Base-by-base conservation (phyloP, 2,329 filamentous ascomycete species). In the Fusarium equiseti region DNA sequence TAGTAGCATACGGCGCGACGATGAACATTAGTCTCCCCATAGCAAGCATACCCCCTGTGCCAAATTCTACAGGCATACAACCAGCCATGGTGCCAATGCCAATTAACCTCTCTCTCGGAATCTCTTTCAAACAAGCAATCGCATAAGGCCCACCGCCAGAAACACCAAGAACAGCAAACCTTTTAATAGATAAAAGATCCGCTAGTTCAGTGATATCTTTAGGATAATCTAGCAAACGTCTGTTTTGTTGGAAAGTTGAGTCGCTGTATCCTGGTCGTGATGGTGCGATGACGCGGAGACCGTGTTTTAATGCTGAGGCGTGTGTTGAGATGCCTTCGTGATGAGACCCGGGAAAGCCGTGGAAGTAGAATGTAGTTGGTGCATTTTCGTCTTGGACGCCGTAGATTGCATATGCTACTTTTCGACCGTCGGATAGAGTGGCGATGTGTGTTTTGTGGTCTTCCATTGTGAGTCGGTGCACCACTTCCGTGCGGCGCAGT, bases 291-390 rank as follows among this genome's bases (percentile, higher is more conserved):
- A 65, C 24, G 32, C 68, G 68, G n/a, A 71, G 6, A 2, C 59
- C 44, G 4, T 55, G 20, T 8, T 55, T 24, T 0, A 50, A 11
- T 1, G 68, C 68, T 6, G 68, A 10, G 45, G 8, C 22, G 9
- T 52, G 63, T 4, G 32, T 50, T 26, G 51, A 5, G 18, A 55
- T 65, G 8, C 24, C 68, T 29, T 71, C 68, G 16, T 71, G 63
- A 11, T 71, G 68, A 55, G 68, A 65, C 1, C 68, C 68, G 2
- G 68, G 68, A 5, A 65, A 71, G 1, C 68, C 68, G 11, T 71
- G 68, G 6, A 71, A 53, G 45, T 71, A 61, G 10, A 71, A 69
- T 2, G 26, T 8, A 3, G 68, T 71, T 1, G 63, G 63, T 16
- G 68, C 48, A 20, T 52, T 11, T 3, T 38, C 13, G 13, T 58